Base-by-base conservation (phyloP, 495 filamentous ascomycete genomes). In the Symbiotaphrina buchneri region DNA sequence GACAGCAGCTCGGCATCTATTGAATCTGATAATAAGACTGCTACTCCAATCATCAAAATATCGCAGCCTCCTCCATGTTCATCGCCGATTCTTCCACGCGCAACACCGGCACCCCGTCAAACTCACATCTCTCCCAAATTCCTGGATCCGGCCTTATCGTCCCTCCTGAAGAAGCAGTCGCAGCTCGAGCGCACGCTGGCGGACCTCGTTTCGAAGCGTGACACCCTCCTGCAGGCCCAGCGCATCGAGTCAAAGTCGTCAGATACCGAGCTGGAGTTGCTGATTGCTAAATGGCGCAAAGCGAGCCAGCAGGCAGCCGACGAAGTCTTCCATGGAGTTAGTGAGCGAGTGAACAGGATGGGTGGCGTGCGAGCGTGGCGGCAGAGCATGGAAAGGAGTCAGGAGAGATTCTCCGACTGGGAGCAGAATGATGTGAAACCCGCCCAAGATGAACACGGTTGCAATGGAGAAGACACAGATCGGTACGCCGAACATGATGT, bases 251-350 rank as follows among this genome's bases (percentile, higher is more conserved):
- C 30, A 3, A 26, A 23, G 20, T 13, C 6, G 5, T 18, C 21
- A 26, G 35, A 38, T 32, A 22, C 23, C n/a, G 35, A 38, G 30
- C 13, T 38, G 20, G 18, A 23, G 5, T 15, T 3, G n/a, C 35
- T 38, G 21, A 27, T 35, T 20, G 18, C 10, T 14, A 64, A 59
- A 31, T 68, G 63, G 63, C 49, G 47, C 19, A 21, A 22, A 5
- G 46, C 53, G n/a, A 57, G 52, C 17, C 53, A 62, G 41, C 46
- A 49, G 10, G 61, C 58, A 13, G 63, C 63, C 3, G 61, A 68
- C 29, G 61, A 60, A 34, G 55, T 61, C 0, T 66, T 62, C 24
- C 34, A 29, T 5, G 42, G 39, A 16, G 55, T 57, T 2, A 49
- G 46, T 15, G 35, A 35, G 8, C 16, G 35, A 34, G 30, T 38